A percentile compares a stretch with the other conserved stretches of the same genome.
These are phyloP conservation scores for Macaranga tanarius DNA, from an alignment of 441 rosid species.

Conservation along the genomic window DNA sequence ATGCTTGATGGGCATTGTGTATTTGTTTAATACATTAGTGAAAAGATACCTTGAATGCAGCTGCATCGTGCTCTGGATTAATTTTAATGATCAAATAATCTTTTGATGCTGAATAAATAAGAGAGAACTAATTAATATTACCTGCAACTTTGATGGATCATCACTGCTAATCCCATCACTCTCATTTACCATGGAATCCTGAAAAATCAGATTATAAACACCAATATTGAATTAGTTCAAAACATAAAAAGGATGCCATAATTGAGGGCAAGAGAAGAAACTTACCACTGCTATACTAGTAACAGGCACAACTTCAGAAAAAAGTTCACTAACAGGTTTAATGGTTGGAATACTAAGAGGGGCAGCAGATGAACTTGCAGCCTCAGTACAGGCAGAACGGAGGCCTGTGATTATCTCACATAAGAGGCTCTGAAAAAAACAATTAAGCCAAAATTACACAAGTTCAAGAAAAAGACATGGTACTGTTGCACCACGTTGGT, in stretches of 20 bases:
- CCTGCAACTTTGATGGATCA: slow-evolving; percentile 53
- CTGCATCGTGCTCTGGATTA: neutral
- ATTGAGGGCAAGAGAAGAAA: slow-evolving; percentile 17
- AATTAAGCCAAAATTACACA: slow-evolving; percentile 11
- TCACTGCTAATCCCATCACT: slow-evolving; percentile 38
- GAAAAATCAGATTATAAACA: slow-evolving; percentile 31
- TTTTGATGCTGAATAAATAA: neutral
- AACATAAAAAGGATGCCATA: neutral
- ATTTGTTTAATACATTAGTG: neutral
- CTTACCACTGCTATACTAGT: slow-evolving; percentile 34
- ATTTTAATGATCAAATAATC: neutral
- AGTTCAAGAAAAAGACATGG: neutral
- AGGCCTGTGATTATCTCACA: slow-evolving; percentile 80
- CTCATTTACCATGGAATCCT: slow-evolving; percentile 45
- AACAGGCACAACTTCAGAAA: slow-evolving; percentile 54
- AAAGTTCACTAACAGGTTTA: slow-evolving; percentile 65
- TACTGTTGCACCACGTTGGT: neutral
- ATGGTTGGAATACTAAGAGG: slow-evolving; percentile 51
- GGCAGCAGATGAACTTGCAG: slow-evolving; percentile 85
- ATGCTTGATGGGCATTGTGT: neutral
- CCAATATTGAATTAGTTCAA: neutral
- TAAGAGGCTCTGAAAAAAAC: slow-evolving; percentile 53
- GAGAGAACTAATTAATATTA: slow-evolving; percentile 21
- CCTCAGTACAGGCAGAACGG: slow-evolving; percentile 57
- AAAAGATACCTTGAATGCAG: neutral